Base-by-base conservation (phyloP, 768 basidiomycete species). In the Neoboletus subvelutipes region DNA sequence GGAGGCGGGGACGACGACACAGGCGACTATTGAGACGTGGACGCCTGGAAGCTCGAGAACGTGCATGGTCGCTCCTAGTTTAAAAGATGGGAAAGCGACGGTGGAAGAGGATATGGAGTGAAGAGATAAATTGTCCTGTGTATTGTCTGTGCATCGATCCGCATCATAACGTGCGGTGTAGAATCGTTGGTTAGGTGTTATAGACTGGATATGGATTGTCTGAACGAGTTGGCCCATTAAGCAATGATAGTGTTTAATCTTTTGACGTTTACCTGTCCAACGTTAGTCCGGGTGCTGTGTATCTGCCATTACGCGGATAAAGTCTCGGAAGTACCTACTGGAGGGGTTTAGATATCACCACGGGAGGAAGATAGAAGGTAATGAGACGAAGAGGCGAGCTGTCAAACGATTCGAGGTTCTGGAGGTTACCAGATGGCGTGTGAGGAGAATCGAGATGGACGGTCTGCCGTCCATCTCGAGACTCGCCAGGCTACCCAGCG, bases 21-120 rank as follows among this genome's bases (percentile, higher is more conserved):
- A 36, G 20, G 37, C 18, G 24, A 63, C 45, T 18, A 20, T 40
- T 4, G 64, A 56, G 29, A 56, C 45, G 36, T 43, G 54, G 51
- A 48, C 53, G 8, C 47, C 52, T n/a, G 41, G 36, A 39, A 55
- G 46, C 9, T 54, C 54, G 11, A 37, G 61, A 50, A 31, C 47
- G 18, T 54, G 47, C 1, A 22, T 54, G 20, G 26, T 33, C 18
- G 33, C 11, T 15, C 15, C n/a, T 22, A 12, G 12, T 13, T 5
- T 28, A 15, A 37, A 46, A 17, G 11, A 31, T n/a, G 26, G 28
- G 20, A 31, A 1, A 41, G 5, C 7, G n/a, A 34, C 2, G 8
- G 36, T 20, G 22, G 28, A 59, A 36, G 45, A n/a, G 24, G 17
- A 24, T 9, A 11, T 15, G 17, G 33, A 4, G 9, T 20, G 24